Percentiles rank a stretch among this genome's conserved stretches.
These are phyloP conservation scores for Mesembryanthemum crystallinum DNA, from an alignment of 148 eudicot species.

Conservation along the genomic window DNA sequence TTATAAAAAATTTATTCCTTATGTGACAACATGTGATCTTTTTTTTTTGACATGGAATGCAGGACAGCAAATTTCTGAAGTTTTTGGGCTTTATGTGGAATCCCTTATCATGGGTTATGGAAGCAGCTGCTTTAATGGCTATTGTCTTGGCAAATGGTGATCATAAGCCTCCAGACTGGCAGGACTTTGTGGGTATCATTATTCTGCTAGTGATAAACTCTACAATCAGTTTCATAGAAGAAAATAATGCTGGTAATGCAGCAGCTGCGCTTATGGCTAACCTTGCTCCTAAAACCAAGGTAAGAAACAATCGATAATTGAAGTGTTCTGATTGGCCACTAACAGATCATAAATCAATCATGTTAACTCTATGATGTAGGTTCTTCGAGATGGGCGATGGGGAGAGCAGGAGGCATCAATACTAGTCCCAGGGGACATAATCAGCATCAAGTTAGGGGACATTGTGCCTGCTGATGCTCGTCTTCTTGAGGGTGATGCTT, in stretches of 20 bases:
- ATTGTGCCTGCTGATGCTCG: constrained; percentile 79
- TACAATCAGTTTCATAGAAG: constrained; percentile 71
- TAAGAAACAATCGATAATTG: constrained; percentile 12
- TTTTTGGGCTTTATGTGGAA: constrained; percentile 73
- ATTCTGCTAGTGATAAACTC: constrained; percentile 61
- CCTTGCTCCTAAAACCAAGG: constrained; percentile 74
- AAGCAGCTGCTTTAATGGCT: constrained; percentile 62
- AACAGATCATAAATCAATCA: neutral
- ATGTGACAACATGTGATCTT: neutral
- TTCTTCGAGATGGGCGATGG: constrained; percentile 65
- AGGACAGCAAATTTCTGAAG: constrained; percentile 57
- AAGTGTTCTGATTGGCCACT: neutral
- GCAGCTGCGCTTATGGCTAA: constrained; percentile 80
- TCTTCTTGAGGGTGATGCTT: constrained; percentile 65
- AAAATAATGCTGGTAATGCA: constrained; percentile 75
- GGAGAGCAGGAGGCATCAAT: constrained; percentile 60
- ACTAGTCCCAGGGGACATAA: constrained; percentile 66
- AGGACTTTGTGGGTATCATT: constrained; percentile 61
- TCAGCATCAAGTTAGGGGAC: constrained; percentile 68
- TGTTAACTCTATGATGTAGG: constrained; percentile 31
- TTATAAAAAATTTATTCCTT: no score
- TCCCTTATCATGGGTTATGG: constrained; percentile 76
- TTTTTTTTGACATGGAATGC: constrained; percentile 1
- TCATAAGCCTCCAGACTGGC: constrained; percentile 62
- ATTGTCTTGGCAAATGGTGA: constrained; percentile 60